Conservation (phyloP, 805 yeast species). For the Candida corydali region DNA sequence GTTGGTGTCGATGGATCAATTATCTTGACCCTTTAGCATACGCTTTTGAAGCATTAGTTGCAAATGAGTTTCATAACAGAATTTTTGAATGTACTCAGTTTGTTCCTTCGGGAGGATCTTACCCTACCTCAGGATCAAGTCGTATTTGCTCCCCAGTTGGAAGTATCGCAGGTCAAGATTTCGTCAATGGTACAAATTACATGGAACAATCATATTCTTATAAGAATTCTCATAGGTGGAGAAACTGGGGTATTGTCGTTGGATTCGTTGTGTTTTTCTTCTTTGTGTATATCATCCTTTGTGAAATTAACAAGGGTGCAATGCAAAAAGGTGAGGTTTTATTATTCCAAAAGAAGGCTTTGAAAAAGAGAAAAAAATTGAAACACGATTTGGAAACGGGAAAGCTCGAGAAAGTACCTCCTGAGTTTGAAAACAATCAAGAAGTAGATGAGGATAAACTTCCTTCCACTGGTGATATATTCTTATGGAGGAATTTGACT, state of each 20-base stretch:
- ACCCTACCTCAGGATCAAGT: conserved; percentile 33
- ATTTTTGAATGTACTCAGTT: conserved; percentile 49
- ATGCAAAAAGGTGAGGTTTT: conserved; percentile 41
- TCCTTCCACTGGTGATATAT: conserved; percentile 17
- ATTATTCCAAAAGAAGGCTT: conserved; percentile 21
- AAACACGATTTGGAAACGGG: conserved; percentile 11
- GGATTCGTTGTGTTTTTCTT: conserved; percentile 18
- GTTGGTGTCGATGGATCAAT: conserved; percentile 59
- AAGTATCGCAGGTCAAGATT: conserved; percentile 46
- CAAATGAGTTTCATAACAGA: conserved; percentile 58
- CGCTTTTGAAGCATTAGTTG: conserved; percentile 54
- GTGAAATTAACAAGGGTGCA: conserved; percentile 37
- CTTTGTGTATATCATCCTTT: conserved; percentile 24
- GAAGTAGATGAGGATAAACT: conserved; percentile 20
- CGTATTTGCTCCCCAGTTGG: conserved; percentile 61
- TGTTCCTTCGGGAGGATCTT: conserved; percentile 59
- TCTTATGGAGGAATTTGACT: conserved; percentile 36
- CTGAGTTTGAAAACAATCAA: conserved; percentile 17
- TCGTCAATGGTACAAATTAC: conserved; percentile 59
- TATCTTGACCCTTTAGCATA: conserved; percentile 39
- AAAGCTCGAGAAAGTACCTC: conserved; percentile 18
- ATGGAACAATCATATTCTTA: conserved; percentile 46
- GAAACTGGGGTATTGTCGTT: conserved; percentile 54
- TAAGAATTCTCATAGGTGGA: conserved; percentile 62
- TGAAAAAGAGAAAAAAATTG: conserved; percentile 25